Percentiles rank a stretch among this genome's conserved stretches.
Evolutionary conservation across 768 basidiomycete genomes (phyloP).

Genomic region (Pulveroboletus ravenelii): DNA sequence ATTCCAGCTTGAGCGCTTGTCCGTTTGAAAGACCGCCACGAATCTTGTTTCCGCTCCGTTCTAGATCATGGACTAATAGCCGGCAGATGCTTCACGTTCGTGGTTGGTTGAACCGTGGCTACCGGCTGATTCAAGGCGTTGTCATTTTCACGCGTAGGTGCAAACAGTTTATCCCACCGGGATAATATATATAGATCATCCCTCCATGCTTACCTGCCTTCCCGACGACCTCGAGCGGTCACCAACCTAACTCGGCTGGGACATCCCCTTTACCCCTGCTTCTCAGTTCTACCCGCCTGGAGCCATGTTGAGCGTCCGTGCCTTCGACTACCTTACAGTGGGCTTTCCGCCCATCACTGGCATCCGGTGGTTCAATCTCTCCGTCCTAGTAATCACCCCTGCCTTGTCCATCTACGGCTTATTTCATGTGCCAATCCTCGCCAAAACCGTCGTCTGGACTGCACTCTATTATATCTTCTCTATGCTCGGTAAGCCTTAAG

Average conservation of each 20-base stretch:
- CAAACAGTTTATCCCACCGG: conserved; percentile 19
- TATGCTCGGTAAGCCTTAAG: conserved; percentile 60
- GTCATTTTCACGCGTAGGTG: conserved; percentile 15
- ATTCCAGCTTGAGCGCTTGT: not conserved
- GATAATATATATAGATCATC: conserved; percentile 25
- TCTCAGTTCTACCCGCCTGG: not conserved
- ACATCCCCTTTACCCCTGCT: not conserved
- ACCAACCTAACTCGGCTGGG: conserved; percentile 4
- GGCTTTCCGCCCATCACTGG: conserved; percentile 48
- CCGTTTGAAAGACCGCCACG: conserved; percentile 7
- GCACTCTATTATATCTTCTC: conserved; percentile 77
- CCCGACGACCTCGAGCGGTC: conserved; percentile 10
- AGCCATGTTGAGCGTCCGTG: conserved; percentile 10
- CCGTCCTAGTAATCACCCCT: conserved; percentile 67
- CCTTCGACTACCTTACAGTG: conserved; percentile 15
- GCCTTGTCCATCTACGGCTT: conserved; percentile 66
- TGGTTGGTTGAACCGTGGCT: conserved; percentile 16
- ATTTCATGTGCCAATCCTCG: conserved; percentile 40
- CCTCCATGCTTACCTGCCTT: conserved; percentile 11
- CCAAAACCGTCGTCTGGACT: conserved; percentile 57
- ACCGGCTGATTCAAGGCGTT: conserved; percentile 14
- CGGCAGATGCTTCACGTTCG: conserved; percentile 8
- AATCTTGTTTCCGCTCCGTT: conserved; percentile 17
- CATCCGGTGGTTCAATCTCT: conserved; percentile 75
- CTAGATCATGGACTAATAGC: conserved; percentile 6